Percentiles rank a stretch among this genome's conserved stretches.
These are phyloP conservation scores for Hibiscus tridactylites DNA, from an alignment of 345 rosid species.

Conservation along the genomic window DNA sequence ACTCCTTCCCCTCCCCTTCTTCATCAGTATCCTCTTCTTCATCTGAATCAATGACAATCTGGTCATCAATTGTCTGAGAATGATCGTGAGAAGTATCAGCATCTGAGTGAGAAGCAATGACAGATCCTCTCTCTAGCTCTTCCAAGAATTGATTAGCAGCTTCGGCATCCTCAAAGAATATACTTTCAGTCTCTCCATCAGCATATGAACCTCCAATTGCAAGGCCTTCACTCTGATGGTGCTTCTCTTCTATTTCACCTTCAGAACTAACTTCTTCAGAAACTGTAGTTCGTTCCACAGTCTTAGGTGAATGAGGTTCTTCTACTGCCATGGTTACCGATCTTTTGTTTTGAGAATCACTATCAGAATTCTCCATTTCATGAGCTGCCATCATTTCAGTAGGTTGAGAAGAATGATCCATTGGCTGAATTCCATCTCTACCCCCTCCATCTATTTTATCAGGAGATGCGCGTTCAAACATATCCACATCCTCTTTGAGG, in stretches of 20 bases:
- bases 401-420: slow-evolving; percentile 11
- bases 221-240: slow-evolving; percentile 22
- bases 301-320: slow-evolving; percentile 7
- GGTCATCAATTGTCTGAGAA: slow-evolving; percentile 63
- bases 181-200: slow-evolving; percentile 58
- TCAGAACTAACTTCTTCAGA: slow-evolving; percentile 21
- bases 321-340: slow-evolving; percentile 13
- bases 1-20: slow-evolving; percentile 73
- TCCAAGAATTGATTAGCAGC: slow-evolving; percentile 81
- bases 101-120: slow-evolving; percentile 44
- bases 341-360: slow-evolving; percentile 6
- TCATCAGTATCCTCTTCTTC: slow-evolving; percentile 82
- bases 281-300: slow-evolving; percentile 11
- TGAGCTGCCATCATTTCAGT: slow-evolving; percentile 8
- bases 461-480: slow-evolving; percentile 8
- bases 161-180: slow-evolving; percentile 67
- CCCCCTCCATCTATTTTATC: slow-evolving; percentile 25
- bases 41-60: slow-evolving; percentile 80
- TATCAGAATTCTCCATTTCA: slow-evolving; percentile 12
- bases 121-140: slow-evolving; percentile 59
- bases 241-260: slow-evolving; percentile 32
- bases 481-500: slow-evolving; percentile 1
- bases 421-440: slow-evolving; percentile 19
- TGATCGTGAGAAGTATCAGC: slow-evolving; percentile 44
- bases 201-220: slow-evolving; percentile 39